Base-by-base conservation (phyloP, 345 rosid species). In the Lenwebbia sp. region DNA sequence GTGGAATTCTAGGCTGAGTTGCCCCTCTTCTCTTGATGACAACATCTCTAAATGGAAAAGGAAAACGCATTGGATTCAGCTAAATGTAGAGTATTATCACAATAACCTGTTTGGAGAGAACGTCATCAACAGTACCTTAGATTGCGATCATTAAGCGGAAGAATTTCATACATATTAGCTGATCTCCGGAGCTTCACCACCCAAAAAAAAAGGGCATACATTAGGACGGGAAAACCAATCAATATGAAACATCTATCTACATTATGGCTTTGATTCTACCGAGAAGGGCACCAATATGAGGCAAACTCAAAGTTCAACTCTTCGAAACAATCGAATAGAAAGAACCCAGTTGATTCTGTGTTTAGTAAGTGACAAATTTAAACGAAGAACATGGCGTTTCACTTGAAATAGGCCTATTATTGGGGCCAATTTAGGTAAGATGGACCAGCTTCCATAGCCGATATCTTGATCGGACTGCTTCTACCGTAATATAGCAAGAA, bases 1-100 rank as follows among this genome's bases (percentile, higher is more conserved):
- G 70, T 85, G 89, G 60, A 54, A 83, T 85, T 57, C 92, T 88
- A 85, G 92, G 85, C 55, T 89, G 91, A 84, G 84, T 86, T 76
- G 88, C 93, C 87, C 95, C 96, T 56, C 88, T 94, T 88, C 94
- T 92, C 92, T 92, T 94, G 91, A 90, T 70, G 85, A 85, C 90
- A 21, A 86, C 89, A 89, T 92, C 92, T 84, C 97, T 93, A 28
- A 65, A 28, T 76, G 54, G 74, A 65, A 9, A 51, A 30, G 21
- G 83, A 21, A 44, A 54, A 60, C 60, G 85, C 41, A 60, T 52
- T 3, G 51, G 23, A 76, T 56, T 37, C 12, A 28, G 82, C 52
- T 82, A 58, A 60, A 83, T 87, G 75, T 86, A n/a, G 21, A 21
- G 76, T 62, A 82, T 22, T 54, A 26, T 33, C 13, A 37, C 60